A percentile compares a stretch with the other conserved stretches of the same genome.
phyloP scores from a whole-genome alignment of 345 rosid species.

The Eutrema japonicum region DNA sequence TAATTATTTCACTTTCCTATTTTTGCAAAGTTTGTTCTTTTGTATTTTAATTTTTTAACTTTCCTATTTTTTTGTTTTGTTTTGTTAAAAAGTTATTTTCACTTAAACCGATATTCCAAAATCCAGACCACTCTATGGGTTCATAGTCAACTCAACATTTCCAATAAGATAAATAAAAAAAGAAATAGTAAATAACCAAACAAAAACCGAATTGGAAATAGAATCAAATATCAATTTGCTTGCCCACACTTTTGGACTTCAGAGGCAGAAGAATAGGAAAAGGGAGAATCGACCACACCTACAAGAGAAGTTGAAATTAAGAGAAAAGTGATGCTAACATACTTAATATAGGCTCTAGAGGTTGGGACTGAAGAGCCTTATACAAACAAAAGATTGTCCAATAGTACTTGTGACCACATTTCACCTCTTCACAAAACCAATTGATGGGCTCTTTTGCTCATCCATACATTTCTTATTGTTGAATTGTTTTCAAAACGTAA shows the following conservation, averaged over 20 bases:
- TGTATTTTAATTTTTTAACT: no score
- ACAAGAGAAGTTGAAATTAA: slow-evolving; percentile 27
- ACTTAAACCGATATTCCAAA: no score
- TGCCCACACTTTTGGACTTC: slow-evolving; percentile 38
- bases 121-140: no score
- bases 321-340: slow-evolving; percentile 15
- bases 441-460: not conserved
- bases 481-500: not conserved
- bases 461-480: not conserved
- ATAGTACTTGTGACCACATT: slow-evolving; percentile 34
- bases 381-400: slow-evolving; percentile 24
- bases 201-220: slow-evolving; percentile 4
- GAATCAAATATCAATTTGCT: slow-evolving; percentile 18
- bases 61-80: no score
- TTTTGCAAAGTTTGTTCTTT: no score
- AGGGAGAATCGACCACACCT: slow-evolving; percentile 23
- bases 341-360: slow-evolving; percentile 23
- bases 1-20: no score
- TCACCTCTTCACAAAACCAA: slow-evolving; percentile 9
- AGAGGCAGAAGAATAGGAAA: slow-evolving; percentile 28
- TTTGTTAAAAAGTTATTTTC: no score
- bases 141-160: not conserved
- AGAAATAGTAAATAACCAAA: not conserved
- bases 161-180: not conserved
- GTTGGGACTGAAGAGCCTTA: slow-evolving; percentile 38